Percentiles rank a stretch among this genome's conserved stretches.
Conservation (phyloP, 495 filamentous ascomycete genomes). For the Rhypophila decipiens region DNA sequence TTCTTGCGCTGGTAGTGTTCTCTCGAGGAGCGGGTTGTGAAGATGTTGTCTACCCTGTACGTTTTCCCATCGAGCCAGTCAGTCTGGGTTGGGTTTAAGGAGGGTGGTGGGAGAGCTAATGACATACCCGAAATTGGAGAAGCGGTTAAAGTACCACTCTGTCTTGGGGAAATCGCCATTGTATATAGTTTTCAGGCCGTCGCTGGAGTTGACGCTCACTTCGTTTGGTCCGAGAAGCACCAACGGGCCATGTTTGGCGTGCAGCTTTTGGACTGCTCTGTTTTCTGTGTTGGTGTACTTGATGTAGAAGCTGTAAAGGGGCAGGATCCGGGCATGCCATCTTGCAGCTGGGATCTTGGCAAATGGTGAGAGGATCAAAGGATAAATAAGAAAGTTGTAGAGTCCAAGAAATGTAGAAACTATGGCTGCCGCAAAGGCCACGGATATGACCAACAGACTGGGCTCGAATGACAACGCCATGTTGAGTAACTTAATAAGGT, state of each 20-base stretch:
- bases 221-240: neutral
- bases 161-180: slow-evolving; percentile 1
- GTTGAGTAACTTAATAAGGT: no score
- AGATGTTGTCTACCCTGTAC: neutral
- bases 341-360: neutral
- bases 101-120: neutral
- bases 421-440: no score
- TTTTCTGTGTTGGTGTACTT: neutral
- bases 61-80: neutral
- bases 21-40: neutral
- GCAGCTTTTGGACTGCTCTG: neutral
- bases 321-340: neutral
- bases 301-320: slow-evolving; percentile 2
- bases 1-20: neutral
- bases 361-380: neutral
- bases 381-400: neutral
- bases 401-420: neutral
- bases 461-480: no score
- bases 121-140: neutral
- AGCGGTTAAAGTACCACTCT: neutral
- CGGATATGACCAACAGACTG: no score
- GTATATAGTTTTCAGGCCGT: slow-evolving; percentile 2
- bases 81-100: neutral
- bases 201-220: neutral
- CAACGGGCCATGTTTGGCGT: neutral